Conservation (phyloP, 2,329 filamentous ascomycete species). For the Sphaerulina vaccinii region DNA sequence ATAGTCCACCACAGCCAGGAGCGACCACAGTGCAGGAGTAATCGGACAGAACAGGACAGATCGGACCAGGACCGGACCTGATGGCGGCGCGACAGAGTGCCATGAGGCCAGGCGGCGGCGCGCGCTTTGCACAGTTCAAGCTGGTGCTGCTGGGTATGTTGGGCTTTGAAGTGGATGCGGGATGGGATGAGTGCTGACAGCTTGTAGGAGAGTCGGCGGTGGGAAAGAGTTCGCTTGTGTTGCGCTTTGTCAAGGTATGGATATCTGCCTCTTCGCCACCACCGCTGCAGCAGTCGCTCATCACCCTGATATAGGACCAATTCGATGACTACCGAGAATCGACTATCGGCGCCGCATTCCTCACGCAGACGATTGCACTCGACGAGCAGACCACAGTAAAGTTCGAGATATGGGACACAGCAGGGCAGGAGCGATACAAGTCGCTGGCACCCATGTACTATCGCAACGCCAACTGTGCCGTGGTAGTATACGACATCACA, state of each 20-base stretch:
- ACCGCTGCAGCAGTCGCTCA: slow-evolving; percentile 4
- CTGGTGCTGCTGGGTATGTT: slow-evolving; percentile 83
- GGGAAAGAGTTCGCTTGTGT: slow-evolving; percentile 98
- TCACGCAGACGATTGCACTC: slow-evolving; percentile 97
- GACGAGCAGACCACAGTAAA: slow-evolving; percentile 98
- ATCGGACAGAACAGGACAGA: background rate
- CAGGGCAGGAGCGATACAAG: slow-evolving; percentile 98
- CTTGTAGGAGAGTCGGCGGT: slow-evolving; percentile 89
- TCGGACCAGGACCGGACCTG: slow-evolving; percentile 23
- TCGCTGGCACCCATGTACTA: slow-evolving; percentile 99
- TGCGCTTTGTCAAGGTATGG: slow-evolving; percentile 93
- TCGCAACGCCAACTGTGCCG: slow-evolving; percentile 97
- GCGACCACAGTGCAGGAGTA: background rate
- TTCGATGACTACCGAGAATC: slow-evolving; percentile 98
- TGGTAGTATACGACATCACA: slow-evolving; percentile 98
- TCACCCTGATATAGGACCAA: slow-evolving; percentile 70
- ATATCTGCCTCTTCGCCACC: background rate
- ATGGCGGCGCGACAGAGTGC: slow-evolving; percentile 84
- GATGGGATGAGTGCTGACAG: slow-evolving; percentile 38
- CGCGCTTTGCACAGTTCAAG: slow-evolving; percentile 98
- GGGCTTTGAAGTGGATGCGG: background rate
- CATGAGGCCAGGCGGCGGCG: slow-evolving; percentile 56
- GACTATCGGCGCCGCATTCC: slow-evolving; percentile 95
- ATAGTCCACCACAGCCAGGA: no score
- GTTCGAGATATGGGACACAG: slow-evolving; percentile 99